Base-by-base conservation (phyloP, 192 early-diverging fungal genomes). In the Chytriomyces sp. region DNA sequence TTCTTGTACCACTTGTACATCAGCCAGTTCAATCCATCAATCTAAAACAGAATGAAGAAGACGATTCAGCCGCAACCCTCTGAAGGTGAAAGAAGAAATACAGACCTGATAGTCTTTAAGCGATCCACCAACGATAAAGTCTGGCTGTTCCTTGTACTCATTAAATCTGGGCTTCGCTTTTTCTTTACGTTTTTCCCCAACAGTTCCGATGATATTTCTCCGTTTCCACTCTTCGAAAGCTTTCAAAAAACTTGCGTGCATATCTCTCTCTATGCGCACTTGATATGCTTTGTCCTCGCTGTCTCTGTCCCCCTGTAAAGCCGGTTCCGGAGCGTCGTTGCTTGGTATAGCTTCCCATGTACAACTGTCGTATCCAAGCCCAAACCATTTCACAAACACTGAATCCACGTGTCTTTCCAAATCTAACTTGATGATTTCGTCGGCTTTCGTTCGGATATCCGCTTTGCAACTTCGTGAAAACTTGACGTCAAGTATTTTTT, bases 361-460 rank as follows among this genome's bases (percentile, higher is more conserved):
- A 78, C 84, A 76, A 64, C 86, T 72, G 8, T 84, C 83, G 80
- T 89, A 90, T 9, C 80, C 73, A 6, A 89, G 50, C 4, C 85
- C 90, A 57, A 77, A 71, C 90, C 89, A 94, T 74, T 91, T 92
- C n/a, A 92, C 86, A 65, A 86, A 84, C 3, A 91, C 82, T 53
- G 64, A 67, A 44, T 87, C 81, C 16, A 88, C 78, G 45, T 88
- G 78, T 20, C 20, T 57, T n/a, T 81, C 80, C 7, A 83, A 61
- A 0, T 77, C 77, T 2, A 77, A n/a, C 11, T 77, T 67, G n/a
- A 45, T 23, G 11, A 63, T 43, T 24, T 57, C 53, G 13, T 74
- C 73, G 3, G 35, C 53, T 44, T 45, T 50, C 45, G 44, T 45
- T 16, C 53, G 44, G 26, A 78, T 44, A 16, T 69, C 69, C 10